phyloP scores from a whole-genome alignment of 2,329 filamentous ascomycete genomes.

The Fusarium pseudograminearum region DNA sequence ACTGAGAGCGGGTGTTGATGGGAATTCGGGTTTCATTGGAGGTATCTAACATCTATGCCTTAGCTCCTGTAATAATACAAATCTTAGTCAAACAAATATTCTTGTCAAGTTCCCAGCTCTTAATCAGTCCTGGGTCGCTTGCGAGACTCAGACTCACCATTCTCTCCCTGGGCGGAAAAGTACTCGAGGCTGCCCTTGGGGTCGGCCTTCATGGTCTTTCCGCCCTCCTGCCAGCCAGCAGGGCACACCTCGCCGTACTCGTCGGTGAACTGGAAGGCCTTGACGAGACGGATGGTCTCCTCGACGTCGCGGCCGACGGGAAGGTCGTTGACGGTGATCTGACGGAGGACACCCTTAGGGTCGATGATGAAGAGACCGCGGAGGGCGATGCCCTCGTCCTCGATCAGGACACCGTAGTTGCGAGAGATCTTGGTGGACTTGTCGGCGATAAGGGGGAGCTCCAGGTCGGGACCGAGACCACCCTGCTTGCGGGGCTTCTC shows the following conservation, averaged over 20 bases:
- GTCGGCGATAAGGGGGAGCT: conserved; percentile 72
- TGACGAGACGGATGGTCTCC: conserved; percentile 73
- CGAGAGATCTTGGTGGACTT: conserved; percentile 70
- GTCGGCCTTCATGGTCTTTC: conserved; percentile 64
- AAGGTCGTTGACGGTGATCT: conserved; percentile 75
- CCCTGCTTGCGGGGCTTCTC: conserved; percentile 69
- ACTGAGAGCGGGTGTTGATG: conserved; percentile 33
- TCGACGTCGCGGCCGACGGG: conserved; percentile 74
- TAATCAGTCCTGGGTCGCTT: conserved; percentile 41
- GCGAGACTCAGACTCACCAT: conserved; percentile 43
- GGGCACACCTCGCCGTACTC: conserved; percentile 82
- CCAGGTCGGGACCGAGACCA: conserved; percentile 69
- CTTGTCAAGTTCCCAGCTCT: conserved; percentile 5
- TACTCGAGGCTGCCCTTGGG: conserved; percentile 65
- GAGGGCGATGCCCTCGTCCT: conserved; percentile 72
- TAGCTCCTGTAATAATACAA: conserved; percentile 38
- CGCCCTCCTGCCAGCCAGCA: conserved; percentile 62
- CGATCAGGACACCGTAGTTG: conserved; percentile 72
- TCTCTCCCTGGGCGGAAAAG: conserved; percentile 51
- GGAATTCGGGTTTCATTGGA: conserved; percentile 35
- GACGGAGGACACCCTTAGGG: conserved; percentile 69
- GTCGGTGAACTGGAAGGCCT: conserved; percentile 85
- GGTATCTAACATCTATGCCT: conserved; percentile 37
- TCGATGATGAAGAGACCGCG: conserved; percentile 76
- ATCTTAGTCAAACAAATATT: conserved; percentile 33